phyloP scores from a whole-genome alignment of 2,329 filamentous ascomycete genomes.

The Mycogone perniciosa region DNA sequence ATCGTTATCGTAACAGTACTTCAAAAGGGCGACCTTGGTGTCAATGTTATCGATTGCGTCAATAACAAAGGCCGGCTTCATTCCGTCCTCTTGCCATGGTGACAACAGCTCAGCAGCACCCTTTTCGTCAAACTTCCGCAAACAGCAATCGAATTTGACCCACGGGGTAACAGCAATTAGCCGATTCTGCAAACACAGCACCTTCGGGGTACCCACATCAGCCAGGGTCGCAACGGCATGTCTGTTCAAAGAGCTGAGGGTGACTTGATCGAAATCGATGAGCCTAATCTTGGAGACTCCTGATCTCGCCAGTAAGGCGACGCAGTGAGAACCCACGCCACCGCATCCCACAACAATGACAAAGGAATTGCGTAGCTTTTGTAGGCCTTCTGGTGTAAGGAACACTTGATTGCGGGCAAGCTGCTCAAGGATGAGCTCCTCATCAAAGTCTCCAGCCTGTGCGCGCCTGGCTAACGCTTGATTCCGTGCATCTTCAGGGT shows the following conservation, averaged over 20 bases:
- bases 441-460: constrained; percentile 58
- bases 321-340: constrained; percentile 89
- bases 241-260: constrained; percentile 87
- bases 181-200: constrained; percentile 71
- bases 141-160: constrained; percentile 80
- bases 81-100: constrained; percentile 54
- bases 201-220: constrained; percentile 90
- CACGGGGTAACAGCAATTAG: constrained; percentile 85
- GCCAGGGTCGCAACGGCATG: constrained; percentile 91
- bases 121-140: constrained; percentile 71
- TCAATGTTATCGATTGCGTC: constrained; percentile 99
- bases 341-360: constrained; percentile 89
- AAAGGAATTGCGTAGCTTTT: constrained; percentile 72
- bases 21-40: constrained; percentile 83
- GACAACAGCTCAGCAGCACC: constrained; percentile 62
- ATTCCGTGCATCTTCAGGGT: constrained; percentile 57
- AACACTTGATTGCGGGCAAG: constrained; percentile 90
- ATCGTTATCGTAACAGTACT: constrained; percentile 74
- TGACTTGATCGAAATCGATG: constrained; percentile 97
- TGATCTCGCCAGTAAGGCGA: constrained; percentile 77
- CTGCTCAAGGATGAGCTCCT: constrained; percentile 88
- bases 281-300: constrained; percentile 83
- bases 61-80: constrained; percentile 77
- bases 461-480: constrained; percentile 53
- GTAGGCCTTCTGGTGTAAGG: constrained; percentile 72